Base-by-base conservation (phyloP, 1,139 yeast species). In the Yamadazyma epiphylla region DNA sequence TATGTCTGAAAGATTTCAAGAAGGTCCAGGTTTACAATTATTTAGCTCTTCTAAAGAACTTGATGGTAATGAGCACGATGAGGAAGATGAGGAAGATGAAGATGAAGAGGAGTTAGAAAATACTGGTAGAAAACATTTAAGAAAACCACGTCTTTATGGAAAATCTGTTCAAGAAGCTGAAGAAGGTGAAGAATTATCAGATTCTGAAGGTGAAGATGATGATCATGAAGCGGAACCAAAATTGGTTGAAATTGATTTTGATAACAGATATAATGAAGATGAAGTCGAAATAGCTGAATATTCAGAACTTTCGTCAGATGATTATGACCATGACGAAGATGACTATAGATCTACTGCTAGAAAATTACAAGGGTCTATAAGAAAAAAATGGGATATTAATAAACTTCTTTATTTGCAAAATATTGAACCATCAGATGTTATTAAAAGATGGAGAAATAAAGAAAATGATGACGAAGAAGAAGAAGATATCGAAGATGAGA, bases 381-480 rank as follows among this genome's bases (percentile, higher is more conserved):
- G 46, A 40, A 55, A 76, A 66, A 60, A 65, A 38, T 85, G 94
- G 89, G 85, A 91, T 53, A 76, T 91, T 38, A 80, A 83, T 47
- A 86, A 84, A 50, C 62, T 91, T 33, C 62, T 91, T 8, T 91
- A 91, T 53, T 69, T 83, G 75, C 77, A 80, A 33, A 83, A 84
- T 43, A 64, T 87, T 25, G 74, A 79, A 6, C 91, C 96, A 1
- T 64, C 63, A 0, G 95, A 85, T 32, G 96, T 77, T 16, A 63
- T 89, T 28, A 66, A 63, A 28, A 74, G 91, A 54, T 89, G 96
- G 95, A 77, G 55, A 42, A 69, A 63, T 8, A 66, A 62, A 22
- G 62, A 47, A 1, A 65, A 60, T 3, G 72, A 64, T 4, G 74
- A 63, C 13, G 75, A 60, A 5, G 69, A 63, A 13, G 64, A 58